Evolutionary conservation across 768 basidiomycete genomes (phyloP).

Genomic region (Tylopilus subfusipes): DNA sequence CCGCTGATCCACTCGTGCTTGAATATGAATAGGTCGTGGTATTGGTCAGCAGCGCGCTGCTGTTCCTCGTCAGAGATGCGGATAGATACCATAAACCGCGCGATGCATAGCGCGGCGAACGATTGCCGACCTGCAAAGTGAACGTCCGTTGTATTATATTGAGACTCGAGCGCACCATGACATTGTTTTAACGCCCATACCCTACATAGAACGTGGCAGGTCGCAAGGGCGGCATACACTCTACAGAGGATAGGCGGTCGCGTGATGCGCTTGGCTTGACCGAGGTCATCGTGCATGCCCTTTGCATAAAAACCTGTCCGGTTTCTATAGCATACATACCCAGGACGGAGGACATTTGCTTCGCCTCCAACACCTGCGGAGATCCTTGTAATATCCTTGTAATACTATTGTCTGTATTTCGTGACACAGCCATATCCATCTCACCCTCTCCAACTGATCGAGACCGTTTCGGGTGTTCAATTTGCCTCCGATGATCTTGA

Average conservation of each 20-base stretch:
- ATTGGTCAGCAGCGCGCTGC: constrained; percentile 10
- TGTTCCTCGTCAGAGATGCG: constrained; percentile 25
- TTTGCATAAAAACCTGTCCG: not conserved
- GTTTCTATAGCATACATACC: not conserved
- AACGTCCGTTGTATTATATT: not conserved
- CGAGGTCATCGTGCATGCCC: not conserved
- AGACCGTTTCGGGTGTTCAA: not conserved
- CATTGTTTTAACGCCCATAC: not conserved
- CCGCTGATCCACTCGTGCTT: constrained; percentile 1
- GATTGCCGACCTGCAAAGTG: not conserved
- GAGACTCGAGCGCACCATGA: not conserved
- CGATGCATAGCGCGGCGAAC: constrained; percentile 1
- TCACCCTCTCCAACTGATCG: not conserved
- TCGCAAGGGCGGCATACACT: not conserved
- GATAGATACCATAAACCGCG: constrained; percentile 15
- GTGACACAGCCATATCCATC: not conserved
- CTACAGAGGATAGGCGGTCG: not conserved
- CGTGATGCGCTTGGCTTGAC: not conserved
- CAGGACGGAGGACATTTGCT: not conserved
- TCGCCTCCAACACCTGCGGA: not conserved
- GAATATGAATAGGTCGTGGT: constrained; percentile 14
- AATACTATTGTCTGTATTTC: too few species aligned
- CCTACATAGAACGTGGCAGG: not conserved
- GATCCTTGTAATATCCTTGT: not conserved
- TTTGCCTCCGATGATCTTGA: not conserved